A percentile compares a stretch with the other conserved stretches of the same genome.
Conservation (phyloP, 2,329 filamentous ascomycete species). For the Sporothrix dimorphospora region DNA sequence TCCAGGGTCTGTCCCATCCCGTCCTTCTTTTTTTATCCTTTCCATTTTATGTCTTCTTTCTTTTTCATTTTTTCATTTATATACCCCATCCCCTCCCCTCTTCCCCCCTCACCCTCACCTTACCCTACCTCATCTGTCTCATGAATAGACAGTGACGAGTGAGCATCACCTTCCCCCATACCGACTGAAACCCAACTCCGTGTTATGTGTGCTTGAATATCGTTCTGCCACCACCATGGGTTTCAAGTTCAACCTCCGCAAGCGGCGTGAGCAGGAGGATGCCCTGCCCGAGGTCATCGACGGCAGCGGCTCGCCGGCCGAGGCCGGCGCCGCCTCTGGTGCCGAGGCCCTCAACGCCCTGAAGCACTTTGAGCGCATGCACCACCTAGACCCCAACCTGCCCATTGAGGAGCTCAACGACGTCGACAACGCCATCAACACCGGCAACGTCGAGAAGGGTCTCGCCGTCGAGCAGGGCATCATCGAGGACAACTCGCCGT, state of each 20-base stretch:
- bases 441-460: slow-evolving; percentile 59
- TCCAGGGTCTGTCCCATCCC: background rate
- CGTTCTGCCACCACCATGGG: slow-evolving; percentile 31
- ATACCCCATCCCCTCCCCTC: background rate
- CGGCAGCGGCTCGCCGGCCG: background rate
- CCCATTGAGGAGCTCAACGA: slow-evolving; percentile 64
- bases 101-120: background rate
- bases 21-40: background rate
- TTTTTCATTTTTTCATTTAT: background rate
- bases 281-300: slow-evolving; percentile 43
- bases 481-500: slow-evolving; percentile 68
- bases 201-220: slow-evolving; percentile 7
- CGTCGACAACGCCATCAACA: slow-evolving; percentile 60
- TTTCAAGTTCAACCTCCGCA: slow-evolving; percentile 42
- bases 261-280: slow-evolving; percentile 51
- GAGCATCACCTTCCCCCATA: background rate
- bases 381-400: slow-evolving; percentile 67
- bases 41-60: background rate
- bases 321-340: background rate
- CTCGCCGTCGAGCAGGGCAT: slow-evolving; percentile 60
- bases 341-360: slow-evolving; percentile 47
- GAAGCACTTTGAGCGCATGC: slow-evolving; percentile 61
- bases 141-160: slow-evolving; percentile 10
- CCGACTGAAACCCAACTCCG: background rate
- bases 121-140: background rate